Evolutionary conservation across 768 basidiomycete species (phyloP).

Genomic region (Russula virescens): DNA sequence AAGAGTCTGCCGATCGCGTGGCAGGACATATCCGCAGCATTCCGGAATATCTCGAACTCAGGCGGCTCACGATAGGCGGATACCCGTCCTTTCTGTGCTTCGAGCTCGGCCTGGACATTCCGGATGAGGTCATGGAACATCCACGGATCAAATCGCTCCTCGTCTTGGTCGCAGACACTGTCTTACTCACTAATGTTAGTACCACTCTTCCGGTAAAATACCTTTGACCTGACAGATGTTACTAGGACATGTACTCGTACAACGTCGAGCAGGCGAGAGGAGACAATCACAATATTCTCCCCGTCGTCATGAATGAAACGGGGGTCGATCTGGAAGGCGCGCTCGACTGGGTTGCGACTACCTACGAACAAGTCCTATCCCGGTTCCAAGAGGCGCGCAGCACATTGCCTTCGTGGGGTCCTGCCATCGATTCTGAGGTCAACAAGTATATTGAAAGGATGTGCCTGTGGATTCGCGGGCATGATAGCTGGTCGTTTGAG

Average conservation of each 20-base stretch:
- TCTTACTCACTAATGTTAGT: no score
- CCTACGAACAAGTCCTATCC: background rate
- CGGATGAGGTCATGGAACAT: no score
- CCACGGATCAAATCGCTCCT: background rate
- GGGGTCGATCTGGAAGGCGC: background rate
- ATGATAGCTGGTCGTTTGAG: background rate
- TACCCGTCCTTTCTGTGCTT: no score
- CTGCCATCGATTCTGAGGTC: background rate
- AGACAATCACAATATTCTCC: no score
- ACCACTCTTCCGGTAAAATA: background rate
- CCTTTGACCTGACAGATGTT: background rate
- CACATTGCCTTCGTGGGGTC: no score
- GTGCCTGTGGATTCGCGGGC: background rate
- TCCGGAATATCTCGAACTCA: background rate
- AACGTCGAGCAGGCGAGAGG: background rate
- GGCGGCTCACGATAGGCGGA: no score
- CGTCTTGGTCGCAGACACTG: background rate
- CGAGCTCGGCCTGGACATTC: background rate
- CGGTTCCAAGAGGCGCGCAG: background rate
- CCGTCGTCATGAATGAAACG: background rate
- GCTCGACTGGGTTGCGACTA: background rate
- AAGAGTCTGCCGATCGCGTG: background rate
- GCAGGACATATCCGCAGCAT: background rate
- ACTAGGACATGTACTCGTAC: background rate
- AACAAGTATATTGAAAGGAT: background rate